These are phyloP conservation scores for Pinus tabuliformis DNA, from an alignment of 75 land plant species.

Conservation along the genomic window DNA sequence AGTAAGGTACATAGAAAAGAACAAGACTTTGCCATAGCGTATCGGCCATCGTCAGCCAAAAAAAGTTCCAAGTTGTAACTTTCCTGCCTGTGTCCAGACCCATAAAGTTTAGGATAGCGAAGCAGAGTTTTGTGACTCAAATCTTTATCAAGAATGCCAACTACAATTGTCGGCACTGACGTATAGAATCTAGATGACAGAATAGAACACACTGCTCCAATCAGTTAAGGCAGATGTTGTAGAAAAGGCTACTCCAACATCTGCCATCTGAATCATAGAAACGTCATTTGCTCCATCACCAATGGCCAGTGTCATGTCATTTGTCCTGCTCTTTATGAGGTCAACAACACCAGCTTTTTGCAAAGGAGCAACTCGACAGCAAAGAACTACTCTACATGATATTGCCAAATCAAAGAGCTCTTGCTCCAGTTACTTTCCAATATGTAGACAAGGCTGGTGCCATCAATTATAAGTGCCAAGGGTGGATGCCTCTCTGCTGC, in stretches of 20 bases:
- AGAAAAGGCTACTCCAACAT: slow-evolving; percentile 14
- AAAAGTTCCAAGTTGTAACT: slow-evolving; percentile 25
- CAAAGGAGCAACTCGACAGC: slow-evolving; percentile 88
- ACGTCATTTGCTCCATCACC: slow-evolving; percentile 47
- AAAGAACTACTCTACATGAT: slow-evolving; percentile 74
- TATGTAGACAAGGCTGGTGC: slow-evolving; percentile 86
- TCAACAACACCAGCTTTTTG: slow-evolving; percentile 93
- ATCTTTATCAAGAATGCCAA: slow-evolving; percentile 28
- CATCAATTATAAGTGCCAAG: slow-evolving; percentile 89
- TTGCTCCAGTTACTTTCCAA: slow-evolving; percentile 72
- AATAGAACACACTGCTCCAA: slow-evolving; percentile 42
- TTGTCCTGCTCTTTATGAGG: slow-evolving; percentile 68
- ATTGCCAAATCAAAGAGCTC: slow-evolving; percentile 85
- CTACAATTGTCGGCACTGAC: slow-evolving; percentile 37
- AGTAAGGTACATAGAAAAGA: slow-evolving; percentile 28
- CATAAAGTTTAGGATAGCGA: slow-evolving; percentile 23
- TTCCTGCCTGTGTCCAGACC: slow-evolving; percentile 25
- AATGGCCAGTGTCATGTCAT: slow-evolving; percentile 87
- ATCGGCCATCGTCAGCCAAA: slow-evolving; percentile 39
- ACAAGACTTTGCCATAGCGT: slow-evolving; percentile 44
- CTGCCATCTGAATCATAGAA: slow-evolving; percentile 18
- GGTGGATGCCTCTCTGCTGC: slow-evolving; percentile 9
- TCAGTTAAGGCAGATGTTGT: slow-evolving; percentile 27
- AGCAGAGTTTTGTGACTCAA: slow-evolving; percentile 23
- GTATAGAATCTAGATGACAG: slow-evolving; percentile 40